Evolutionary conservation across 768 basidiomycete species (phyloP), one percentile per base, ranked within the genome.

Genomic region (Dictyophora rubrovolvata): DNA sequence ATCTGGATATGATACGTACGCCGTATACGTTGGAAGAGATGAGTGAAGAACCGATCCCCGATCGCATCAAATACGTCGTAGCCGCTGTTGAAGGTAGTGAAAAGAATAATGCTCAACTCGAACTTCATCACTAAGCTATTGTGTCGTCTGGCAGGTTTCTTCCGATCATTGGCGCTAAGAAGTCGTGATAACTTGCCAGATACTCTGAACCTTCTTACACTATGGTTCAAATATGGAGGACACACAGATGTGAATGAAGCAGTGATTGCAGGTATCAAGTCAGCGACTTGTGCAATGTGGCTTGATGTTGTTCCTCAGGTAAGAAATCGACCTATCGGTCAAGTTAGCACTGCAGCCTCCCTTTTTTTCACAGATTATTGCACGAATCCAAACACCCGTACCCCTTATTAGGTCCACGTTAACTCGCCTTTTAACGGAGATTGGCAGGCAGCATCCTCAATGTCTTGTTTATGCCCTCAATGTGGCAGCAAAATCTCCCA

Each of bases 251-350:
- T 79, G 33, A 70, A 66, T 42, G 62, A 63, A 2, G 75, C 76
- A 1, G 74, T 79, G 54, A 66, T 68, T 22, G 72, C 75, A 55
- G 76, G 77, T 4, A 70, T 77, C 61, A 67, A 67, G 12, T 71
- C 65, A 37, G 76, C 78, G 63, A 73, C 70, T 62, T 69, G 78
- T 55, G 77, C 78, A 56, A 77, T 77, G 12, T 79, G 78, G 78
- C 69, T 79, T 34, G 77, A 78, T 48, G 78, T 79, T 55, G 75
- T 78, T 28, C 78, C 78, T 22, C 77, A 78, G 67, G 76, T 77
- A 18, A 50, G 71, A 60, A 16, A 8, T 11, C 21, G 20, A 14
- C 34, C 53, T 11, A 2, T 21, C 18, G 0, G 23, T 21, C 18
- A 7, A 21, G 51, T 56, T 53, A 37, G 36, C 2, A 35, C 10